Conservation (phyloP, 768 basidiomycete genomes). For the Pleurotus giganteus region DNA sequence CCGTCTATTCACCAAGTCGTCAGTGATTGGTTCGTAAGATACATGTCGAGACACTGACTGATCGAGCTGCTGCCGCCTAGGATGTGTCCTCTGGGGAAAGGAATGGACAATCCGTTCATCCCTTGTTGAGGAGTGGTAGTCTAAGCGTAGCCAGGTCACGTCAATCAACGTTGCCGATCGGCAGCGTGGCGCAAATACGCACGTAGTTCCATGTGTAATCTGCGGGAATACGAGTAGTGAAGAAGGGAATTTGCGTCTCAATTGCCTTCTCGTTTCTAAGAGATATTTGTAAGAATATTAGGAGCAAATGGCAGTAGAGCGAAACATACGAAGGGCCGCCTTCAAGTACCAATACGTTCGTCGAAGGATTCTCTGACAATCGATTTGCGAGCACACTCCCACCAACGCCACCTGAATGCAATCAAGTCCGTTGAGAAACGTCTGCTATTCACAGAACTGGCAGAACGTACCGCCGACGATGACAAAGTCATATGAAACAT, state of each 20-base stretch:
- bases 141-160: constrained; percentile 16
- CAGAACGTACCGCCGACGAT: constrained; percentile 9
- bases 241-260: too few species aligned
- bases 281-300: background rate
- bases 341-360: constrained; percentile 8
- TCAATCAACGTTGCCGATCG: background rate
- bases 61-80: constrained; percentile 18
- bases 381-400: constrained; percentile 9
- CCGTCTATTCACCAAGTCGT: constrained; percentile 18
- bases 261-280: constrained; percentile 2
- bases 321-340: background rate
- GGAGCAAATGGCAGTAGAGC: background rate
- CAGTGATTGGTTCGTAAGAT: background rate
- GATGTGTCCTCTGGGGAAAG: constrained; percentile 17
- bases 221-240: too few species aligned
- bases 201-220: too few species aligned
- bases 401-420: constrained; percentile 8
- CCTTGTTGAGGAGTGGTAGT: constrained; percentile 18
- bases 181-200: constrained; percentile 14
- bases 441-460: background rate
- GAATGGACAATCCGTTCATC: constrained; percentile 13
- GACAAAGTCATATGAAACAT: constrained; percentile 10
- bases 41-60: constrained; percentile 18
- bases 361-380: constrained; percentile 4
- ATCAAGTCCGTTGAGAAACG: background rate